A percentile compares a stretch with the other conserved stretches of the same genome.
Conservation (phyloP, 805 yeast species). For the Dipodascus albidus region DNA sequence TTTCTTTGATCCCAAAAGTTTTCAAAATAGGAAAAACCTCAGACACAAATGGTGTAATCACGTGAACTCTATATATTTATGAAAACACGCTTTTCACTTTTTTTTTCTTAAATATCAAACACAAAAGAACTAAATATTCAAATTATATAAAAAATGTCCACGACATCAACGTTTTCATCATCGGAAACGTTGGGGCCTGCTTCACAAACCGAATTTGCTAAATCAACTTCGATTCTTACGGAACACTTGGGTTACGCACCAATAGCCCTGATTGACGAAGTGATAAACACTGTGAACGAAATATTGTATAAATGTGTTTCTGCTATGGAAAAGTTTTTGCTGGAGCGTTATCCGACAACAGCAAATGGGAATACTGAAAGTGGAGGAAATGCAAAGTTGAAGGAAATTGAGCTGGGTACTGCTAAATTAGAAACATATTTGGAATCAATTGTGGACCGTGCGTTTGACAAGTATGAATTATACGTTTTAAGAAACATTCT, state of each 20-base stretch:
- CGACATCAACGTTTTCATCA: neutral
- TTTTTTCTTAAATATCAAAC: no score
- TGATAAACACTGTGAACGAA: conserved; percentile 78
- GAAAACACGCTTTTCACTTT: no score
- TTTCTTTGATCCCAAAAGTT: neutral
- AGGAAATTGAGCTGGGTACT: conserved; percentile 63
- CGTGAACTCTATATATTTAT: no score
- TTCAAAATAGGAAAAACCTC: no score
- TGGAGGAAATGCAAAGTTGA: conserved; percentile 11
- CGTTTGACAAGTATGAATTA: conserved; percentile 78
- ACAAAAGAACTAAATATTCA: no score
- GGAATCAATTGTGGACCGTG: conserved; percentile 65
- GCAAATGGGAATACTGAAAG: conserved; percentile 11
- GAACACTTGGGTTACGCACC: conserved; percentile 86
- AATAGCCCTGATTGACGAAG: conserved; percentile 69
- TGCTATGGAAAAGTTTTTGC: conserved; percentile 60
- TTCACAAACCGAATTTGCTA: neutral
- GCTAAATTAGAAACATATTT: conserved; percentile 68
- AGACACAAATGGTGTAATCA: no score
- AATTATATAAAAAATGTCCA: neutral
- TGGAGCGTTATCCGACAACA: conserved; percentile 23
- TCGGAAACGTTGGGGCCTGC: no score
- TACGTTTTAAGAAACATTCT: conserved; percentile 71
- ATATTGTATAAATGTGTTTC: conserved; percentile 72
- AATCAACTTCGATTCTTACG: conserved; percentile 47